Conservation (phyloP, 1,284 basidiomycete genomes). For the Pseudozyma sp. region DNA sequence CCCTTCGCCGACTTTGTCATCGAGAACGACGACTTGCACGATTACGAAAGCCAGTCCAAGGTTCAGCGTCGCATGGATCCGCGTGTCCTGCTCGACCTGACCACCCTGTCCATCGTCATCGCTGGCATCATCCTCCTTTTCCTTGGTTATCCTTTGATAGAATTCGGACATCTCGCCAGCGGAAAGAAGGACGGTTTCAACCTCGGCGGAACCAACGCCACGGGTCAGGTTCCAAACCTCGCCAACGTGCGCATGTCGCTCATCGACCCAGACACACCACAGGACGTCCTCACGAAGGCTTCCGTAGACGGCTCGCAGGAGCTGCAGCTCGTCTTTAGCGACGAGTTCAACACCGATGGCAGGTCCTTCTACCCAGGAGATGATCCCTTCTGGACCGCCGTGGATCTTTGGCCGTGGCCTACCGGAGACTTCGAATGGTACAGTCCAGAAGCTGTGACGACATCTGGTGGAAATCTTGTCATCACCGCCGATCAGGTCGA, state of each 20-base stretch:
- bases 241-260: slow-evolving; percentile 44
- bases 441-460: slow-evolving; percentile 83
- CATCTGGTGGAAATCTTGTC: slow-evolving; percentile 80
- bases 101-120: slow-evolving; percentile 70
- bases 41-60: slow-evolving; percentile 36
- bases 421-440: slow-evolving; percentile 71
- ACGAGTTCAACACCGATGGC: slow-evolving; percentile 68
- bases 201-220: slow-evolving; percentile 57
- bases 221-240: slow-evolving; percentile 57
- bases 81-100: slow-evolving; percentile 35
- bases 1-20: slow-evolving; percentile 51
- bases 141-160: slow-evolving; percentile 80
- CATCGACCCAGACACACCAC: slow-evolving; percentile 69
- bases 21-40: slow-evolving; percentile 50
- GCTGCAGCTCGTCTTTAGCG: slow-evolving; percentile 67
- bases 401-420: slow-evolving; percentile 78
- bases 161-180: slow-evolving; percentile 10
- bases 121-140: slow-evolving; percentile 75
- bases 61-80: slow-evolving; percentile 30
- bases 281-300: slow-evolving; percentile 30
- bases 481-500: slow-evolving; percentile 73
- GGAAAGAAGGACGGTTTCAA: slow-evolving; percentile 44
- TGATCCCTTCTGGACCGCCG: slow-evolving; percentile 80
- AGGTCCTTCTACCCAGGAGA: slow-evolving; percentile 74
- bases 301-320: slow-evolving; percentile 71